Base-by-base conservation (phyloP, 768 basidiomycete genomes). In the Hypholoma sublateritium region DNA sequence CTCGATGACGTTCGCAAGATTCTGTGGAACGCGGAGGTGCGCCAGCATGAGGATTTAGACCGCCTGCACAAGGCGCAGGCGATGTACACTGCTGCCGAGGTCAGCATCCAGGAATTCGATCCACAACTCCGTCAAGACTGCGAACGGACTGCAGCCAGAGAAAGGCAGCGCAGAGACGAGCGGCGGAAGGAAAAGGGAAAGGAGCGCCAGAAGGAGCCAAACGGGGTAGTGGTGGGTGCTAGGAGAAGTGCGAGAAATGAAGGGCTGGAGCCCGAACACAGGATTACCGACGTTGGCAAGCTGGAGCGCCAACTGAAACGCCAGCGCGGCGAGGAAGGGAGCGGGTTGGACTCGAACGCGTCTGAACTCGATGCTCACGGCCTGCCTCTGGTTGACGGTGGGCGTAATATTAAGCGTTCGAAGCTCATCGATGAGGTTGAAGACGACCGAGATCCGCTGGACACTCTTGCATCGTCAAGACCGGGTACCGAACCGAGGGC, bases 101-200 rank as follows among this genome's bases (percentile, higher is more conserved):
- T 95, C 61, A 88, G 91, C 75, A 83, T 93, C 54, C 84, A 90
- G 63, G 90, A 91, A 65, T 93, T 95, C 63, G 95, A 96, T 65
- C 79, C 81, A 0, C 79, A 83, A 51, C 89, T 97, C 69, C 76
- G 78, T 50, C 56, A 86, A 25, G 96, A 98, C 69, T 98, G 95
- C 69, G 87, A 90, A 68, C 80, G 91, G 60, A 95, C 95, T 91
- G 89, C 92, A 13, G 79, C 72, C 37, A 77, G 87, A 50, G 91
- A 95, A 67, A 74, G 85, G 57, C 82, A 86, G 72, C 77, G 90
- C 62, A 70, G 84, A 57, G 81, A 82, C 8, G 86, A 77, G 49
- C 70, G 67, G 50, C 69, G 59, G 24, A 71, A 67, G 62, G 74
- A 70, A 39, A 81, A 73, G 63, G 79, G 67, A 14, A 71, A 73